Conservation (phyloP, 2,329 filamentous ascomycete genomes). For the Epichloe amarillans region DNA sequence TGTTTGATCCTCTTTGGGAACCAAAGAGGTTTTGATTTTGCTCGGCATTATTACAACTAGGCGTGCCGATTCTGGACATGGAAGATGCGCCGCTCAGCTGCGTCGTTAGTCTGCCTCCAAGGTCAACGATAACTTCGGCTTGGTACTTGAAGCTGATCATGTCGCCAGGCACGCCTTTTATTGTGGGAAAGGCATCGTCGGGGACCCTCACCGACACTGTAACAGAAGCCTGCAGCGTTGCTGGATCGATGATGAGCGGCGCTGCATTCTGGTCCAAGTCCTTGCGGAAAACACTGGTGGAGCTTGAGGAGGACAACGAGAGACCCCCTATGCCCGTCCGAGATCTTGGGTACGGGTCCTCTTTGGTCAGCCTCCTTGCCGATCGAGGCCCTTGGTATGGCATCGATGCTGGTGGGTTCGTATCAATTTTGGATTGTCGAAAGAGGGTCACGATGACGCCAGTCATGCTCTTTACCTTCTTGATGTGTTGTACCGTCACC, state of each 20-base stretch:
- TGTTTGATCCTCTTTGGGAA: slow-evolving; percentile 37
- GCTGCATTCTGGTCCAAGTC: slow-evolving; percentile 82
- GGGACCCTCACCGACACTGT: slow-evolving; percentile 77
- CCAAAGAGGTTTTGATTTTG: slow-evolving; percentile 16
- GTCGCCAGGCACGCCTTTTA: slow-evolving; percentile 73
- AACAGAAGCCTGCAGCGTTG: slow-evolving; percentile 62
- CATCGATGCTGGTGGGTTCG: slow-evolving; percentile 41
- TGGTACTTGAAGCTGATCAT: slow-evolving; percentile 96
- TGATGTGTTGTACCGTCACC: slow-evolving; percentile 76
- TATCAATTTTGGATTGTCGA: slow-evolving; percentile 80
- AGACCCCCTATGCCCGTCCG: slow-evolving; percentile 80
- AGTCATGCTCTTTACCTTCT: slow-evolving; percentile 77
- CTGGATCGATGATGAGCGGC: slow-evolving; percentile 77
- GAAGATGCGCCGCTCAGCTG: slow-evolving; percentile 53
- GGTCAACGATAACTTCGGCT: slow-evolving; percentile 81
- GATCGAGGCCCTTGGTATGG: slow-evolving; percentile 41
- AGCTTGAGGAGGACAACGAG: slow-evolving; percentile 73
- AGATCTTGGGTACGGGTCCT: slow-evolving; percentile 79
- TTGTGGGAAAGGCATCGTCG: slow-evolving; percentile 84
- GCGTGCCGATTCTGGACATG: slow-evolving; percentile 26
- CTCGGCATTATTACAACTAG: slow-evolving; percentile 15
- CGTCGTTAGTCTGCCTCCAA: slow-evolving; percentile 74
- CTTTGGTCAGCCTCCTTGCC: slow-evolving; percentile 57
- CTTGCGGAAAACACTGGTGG: slow-evolving; percentile 88
- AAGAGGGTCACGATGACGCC: slow-evolving; percentile 90